Conservation (phyloP, 495 filamentous ascomycete genomes). For the Aspergillus homomorphus region DNA sequence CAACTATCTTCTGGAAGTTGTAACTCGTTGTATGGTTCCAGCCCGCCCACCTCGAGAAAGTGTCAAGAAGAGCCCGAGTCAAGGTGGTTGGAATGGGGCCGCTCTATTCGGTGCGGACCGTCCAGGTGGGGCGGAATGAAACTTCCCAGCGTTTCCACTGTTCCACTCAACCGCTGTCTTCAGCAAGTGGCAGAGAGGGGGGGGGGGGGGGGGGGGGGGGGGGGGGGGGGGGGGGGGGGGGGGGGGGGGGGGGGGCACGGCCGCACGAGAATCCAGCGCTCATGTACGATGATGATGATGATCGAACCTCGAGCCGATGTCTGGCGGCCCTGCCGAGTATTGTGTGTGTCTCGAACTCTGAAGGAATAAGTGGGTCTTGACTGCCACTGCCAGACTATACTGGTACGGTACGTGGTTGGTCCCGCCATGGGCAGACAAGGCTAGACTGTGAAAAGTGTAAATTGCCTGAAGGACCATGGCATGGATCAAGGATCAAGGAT, state of each 20-base stretch:
- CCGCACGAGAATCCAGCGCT: not conserved
- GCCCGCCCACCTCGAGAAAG: not conserved
- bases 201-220: too few relatives aligned
- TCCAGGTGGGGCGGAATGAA: conserved; percentile 8
- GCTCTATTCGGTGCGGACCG: conserved; percentile 22
- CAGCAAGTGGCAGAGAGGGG: too few relatives aligned
- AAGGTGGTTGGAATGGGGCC: conserved; percentile 13
- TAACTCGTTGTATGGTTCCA: not conserved
- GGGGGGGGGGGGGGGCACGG: too few relatives aligned
- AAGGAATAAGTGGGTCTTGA: too few relatives aligned
- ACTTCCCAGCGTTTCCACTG: not conserved
- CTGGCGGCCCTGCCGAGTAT: too few relatives aligned
- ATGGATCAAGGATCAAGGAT: not conserved
- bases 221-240: too few relatives aligned
- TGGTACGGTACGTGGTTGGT: not conserved
- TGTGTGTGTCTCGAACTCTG: too few relatives aligned
- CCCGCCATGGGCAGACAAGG: not conserved
- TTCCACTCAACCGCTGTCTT: not conserved
- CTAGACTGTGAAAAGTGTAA: not conserved
- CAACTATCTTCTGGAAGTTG: not conserved
- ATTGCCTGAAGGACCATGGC: conserved; percentile 5
- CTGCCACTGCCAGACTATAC: too few relatives aligned
- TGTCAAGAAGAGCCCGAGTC: not conserved
- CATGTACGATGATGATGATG: not conserved
- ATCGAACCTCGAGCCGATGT: not conserved